Percentiles rank a stretch among this genome's conserved stretches.
Conservation (phyloP, 192 early-diverging fungal species). For the Mortierella alpina region DNA sequence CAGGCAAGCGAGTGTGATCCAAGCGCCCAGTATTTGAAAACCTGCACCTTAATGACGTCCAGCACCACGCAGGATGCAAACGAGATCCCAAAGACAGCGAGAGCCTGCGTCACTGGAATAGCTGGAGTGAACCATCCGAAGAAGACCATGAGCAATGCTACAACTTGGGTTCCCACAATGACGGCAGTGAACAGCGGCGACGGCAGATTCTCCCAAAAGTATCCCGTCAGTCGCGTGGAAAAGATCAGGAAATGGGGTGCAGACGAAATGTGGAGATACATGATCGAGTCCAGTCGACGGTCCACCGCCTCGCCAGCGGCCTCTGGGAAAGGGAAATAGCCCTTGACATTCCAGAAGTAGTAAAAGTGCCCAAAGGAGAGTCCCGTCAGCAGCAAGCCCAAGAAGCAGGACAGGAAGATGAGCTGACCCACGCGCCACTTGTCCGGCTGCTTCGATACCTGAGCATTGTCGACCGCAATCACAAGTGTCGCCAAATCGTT, state of each 20-base stretch:
- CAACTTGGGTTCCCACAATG: slow-evolving; percentile 88
- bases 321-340: slow-evolving; percentile 33
- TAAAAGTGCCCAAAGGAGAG: slow-evolving; percentile 88
- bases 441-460: slow-evolving; percentile 88
- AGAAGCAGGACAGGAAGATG: slow-evolving; percentile 80
- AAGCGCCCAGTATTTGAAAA: slow-evolving; percentile 89
- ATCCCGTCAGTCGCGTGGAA: slow-evolving; percentile 84
- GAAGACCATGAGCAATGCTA: slow-evolving; percentile 83
- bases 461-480: slow-evolving; percentile 91
- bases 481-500: slow-evolving; percentile 91
- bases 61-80: slow-evolving; percentile 83
- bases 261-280: slow-evolving; percentile 92
- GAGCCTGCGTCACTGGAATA: slow-evolving; percentile 78
- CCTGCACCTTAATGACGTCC: slow-evolving; percentile 90
- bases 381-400: slow-evolving; percentile 78
- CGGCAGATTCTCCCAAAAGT: slow-evolving; percentile 88
- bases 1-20: slow-evolving; percentile 48
- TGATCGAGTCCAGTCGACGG: slow-evolving; percentile 80
- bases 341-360: slow-evolving; percentile 73
- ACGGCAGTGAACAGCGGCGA: slow-evolving; percentile 78
- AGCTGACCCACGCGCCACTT: slow-evolving; percentile 95
- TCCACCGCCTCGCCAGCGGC: slow-evolving; percentile 32
- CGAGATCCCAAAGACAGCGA: slow-evolving; percentile 82
- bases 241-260: slow-evolving; percentile 93
- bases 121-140: slow-evolving; percentile 65